These are phyloP conservation scores for Orychophragmus violaceus DNA, from an alignment of 345 rosid genomes.

Conservation along the genomic window DNA sequence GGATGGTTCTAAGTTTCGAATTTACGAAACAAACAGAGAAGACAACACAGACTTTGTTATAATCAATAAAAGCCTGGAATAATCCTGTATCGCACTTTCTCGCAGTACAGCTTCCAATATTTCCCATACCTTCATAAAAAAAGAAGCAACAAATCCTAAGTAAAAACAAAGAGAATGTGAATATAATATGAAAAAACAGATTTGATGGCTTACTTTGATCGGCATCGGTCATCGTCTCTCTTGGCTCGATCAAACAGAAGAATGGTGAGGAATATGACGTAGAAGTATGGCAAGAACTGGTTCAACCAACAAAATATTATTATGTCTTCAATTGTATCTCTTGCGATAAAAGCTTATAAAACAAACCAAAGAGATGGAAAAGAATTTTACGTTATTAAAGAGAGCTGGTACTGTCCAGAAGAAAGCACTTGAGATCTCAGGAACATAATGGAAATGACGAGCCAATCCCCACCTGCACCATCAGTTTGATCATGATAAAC, in stretches of 20 bases:
- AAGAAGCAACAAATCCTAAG: background rate
- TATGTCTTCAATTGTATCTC: background rate
- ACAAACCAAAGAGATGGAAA: background rate
- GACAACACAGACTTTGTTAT: background rate
- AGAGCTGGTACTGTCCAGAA: constrained; percentile 97
- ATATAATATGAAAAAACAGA: background rate
- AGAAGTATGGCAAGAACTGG: constrained; percentile 94
- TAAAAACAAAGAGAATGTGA: background rate
- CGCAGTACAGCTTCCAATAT: constrained; percentile 68
- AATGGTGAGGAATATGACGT: constrained; percentile 76
- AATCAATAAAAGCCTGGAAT: constrained; percentile 75
- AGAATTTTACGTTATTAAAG: constrained; percentile 57
- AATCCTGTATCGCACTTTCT: constrained; percentile 64
- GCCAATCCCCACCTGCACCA: constrained; percentile 83
- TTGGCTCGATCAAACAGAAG: constrained; percentile 92
- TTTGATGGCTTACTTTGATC: constrained; percentile 71
- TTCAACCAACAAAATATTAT: background rate
- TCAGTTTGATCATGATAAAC: background rate
- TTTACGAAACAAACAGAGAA: constrained; percentile 1
- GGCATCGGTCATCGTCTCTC: constrained; percentile 90
- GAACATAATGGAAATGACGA: constrained; percentile 95
- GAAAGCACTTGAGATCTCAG: constrained; percentile 79
- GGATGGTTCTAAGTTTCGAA: constrained; percentile 14
- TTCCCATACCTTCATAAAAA: constrained; percentile 64
- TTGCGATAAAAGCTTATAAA: background rate